Percentiles rank a stretch among this genome's conserved stretches.
Conservation (phyloP, 2,329 filamentous ascomycete genomes). For the Colletotrichum chlorophyti region DNA sequence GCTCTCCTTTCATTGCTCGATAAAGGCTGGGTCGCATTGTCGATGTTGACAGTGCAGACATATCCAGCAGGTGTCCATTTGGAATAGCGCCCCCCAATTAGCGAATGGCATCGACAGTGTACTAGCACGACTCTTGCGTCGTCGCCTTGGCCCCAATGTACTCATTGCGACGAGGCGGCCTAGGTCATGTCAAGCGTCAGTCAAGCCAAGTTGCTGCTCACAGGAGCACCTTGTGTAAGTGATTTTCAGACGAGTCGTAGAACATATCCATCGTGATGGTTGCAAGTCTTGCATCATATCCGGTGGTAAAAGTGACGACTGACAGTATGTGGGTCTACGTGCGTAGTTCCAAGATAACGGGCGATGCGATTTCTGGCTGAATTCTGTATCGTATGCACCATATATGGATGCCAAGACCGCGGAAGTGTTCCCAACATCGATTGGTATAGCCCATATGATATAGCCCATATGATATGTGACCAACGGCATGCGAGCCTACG, state of each 20-base stretch:
- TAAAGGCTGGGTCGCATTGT: too few species aligned
- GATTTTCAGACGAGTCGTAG: neutral
- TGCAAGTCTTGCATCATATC: neutral
- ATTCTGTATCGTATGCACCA: constrained; percentile 7
- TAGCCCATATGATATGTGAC: constrained; percentile 21
- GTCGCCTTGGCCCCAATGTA: too few species aligned
- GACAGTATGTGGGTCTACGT: constrained; percentile 3
- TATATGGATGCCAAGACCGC: constrained; percentile 18
- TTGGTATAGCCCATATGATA: neutral
- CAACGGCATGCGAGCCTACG: constrained; percentile 2
- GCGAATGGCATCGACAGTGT: too few species aligned
- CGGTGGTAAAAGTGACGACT: too few species aligned
- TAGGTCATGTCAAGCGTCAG: too few species aligned
- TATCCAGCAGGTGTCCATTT: neutral
- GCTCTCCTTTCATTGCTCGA: neutral
- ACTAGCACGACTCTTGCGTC: too few species aligned
- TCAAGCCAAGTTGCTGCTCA: too few species aligned
- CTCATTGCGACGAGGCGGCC: neutral
- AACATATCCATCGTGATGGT: neutral
- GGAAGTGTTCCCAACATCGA: constrained; percentile 19
- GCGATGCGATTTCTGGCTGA: neutral
- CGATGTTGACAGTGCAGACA: too few species aligned
- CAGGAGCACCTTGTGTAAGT: neutral
- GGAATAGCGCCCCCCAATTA: neutral
- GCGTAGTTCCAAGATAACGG: neutral